A percentile compares a stretch with the other conserved stretches of the same genome.
Conservation (phyloP, 441 rosid genomes). For the Jatropha multifida region DNA sequence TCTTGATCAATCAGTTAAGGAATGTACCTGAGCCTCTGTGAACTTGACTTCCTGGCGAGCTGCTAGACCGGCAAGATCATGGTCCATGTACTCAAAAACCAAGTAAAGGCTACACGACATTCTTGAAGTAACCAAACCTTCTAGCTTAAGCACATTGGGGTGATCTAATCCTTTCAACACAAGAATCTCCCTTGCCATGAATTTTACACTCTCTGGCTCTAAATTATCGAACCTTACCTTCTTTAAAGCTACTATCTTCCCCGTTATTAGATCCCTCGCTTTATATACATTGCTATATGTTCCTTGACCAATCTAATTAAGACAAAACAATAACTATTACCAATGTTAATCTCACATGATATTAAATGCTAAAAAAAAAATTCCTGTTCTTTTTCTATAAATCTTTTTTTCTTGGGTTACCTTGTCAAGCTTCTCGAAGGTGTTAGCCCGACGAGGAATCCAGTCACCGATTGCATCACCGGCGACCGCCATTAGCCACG, state of each 20-base stretch:
- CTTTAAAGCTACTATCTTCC: conserved; percentile 87
- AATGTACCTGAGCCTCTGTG: conserved; percentile 72
- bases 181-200: conserved; percentile 96
- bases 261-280: conserved; percentile 71
- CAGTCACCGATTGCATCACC: conserved; percentile 78
- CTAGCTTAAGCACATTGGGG: conserved; percentile 85
- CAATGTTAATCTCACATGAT: background rate
- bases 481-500: conserved; percentile 77
- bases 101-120: conserved; percentile 83
- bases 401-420: conserved; percentile 30
- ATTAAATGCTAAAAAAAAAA: background rate
- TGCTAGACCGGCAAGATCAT: conserved; percentile 79
- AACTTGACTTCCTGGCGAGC: conserved; percentile 68
- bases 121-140: conserved; percentile 88
- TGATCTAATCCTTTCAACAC: conserved; percentile 63
- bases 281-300: conserved; percentile 92
- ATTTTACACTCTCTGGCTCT: conserved; percentile 88
- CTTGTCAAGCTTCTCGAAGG: conserved; percentile 86
- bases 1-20: background rate
- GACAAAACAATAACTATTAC: background rate
- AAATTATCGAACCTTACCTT: conserved; percentile 85
- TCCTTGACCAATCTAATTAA: conserved; percentile 80
- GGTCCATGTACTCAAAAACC: conserved; percentile 86
- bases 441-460: conserved; percentile 77
- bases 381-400: background rate